Evolutionary conservation across 2,329 filamentous ascomycete species (phyloP), one percentile per base, ranked within the genome.

Genomic region (Cyphellophora europaea): DNA sequence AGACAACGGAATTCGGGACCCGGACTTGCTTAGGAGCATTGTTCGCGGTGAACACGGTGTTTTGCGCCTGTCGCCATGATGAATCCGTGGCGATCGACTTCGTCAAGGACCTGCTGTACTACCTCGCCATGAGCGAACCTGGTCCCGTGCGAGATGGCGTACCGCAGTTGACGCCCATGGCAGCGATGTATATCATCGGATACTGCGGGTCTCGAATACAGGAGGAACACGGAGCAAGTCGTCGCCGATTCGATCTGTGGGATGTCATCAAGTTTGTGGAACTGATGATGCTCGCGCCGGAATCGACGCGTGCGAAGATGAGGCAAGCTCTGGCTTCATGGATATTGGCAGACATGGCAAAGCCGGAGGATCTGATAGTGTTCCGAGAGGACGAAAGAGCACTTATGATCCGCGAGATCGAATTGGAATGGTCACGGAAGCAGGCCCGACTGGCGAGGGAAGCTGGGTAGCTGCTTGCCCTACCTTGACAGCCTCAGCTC

Each of bases 141-240:
- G 21, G 21, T n/a, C 8, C 8, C 21, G 21, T 25, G 21, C 8
- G 21, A 25, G 21, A 25, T n/a, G 21, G 21, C n/a, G 21, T 8
- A n/a, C 21, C n/a, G n/a, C 8, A n/a, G n/a, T 25, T 25, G 21
- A n/a, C 21, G 21, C 21, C 21, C 21, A 25, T 25, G 21, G n/a
- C 21, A 25, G n/a, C n/a, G 8, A 8, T 25, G 21, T 25, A n/a
- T 8, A 25, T 25, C n/a, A n/a, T 25, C 8, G 8, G 8, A 25
- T 25, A 8, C n/a, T 25, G 21, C n/a, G 21, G 21, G 8, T 8
- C 8, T n/a, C 8, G 21, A n/a, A n/a, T 25, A 8, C 21, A 25
- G 21, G 21, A 25, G 21, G n/a, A 25, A 23, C 19, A 36, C 19
- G 27, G 33, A 36, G 33, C n/a, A 27, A n/a, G 21, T n/a, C 8